Evolutionary conservation across 148 eudicot species (phyloP), one percentile per base, ranked within the genome.

Genomic region (Beta vulgaris): DNA sequence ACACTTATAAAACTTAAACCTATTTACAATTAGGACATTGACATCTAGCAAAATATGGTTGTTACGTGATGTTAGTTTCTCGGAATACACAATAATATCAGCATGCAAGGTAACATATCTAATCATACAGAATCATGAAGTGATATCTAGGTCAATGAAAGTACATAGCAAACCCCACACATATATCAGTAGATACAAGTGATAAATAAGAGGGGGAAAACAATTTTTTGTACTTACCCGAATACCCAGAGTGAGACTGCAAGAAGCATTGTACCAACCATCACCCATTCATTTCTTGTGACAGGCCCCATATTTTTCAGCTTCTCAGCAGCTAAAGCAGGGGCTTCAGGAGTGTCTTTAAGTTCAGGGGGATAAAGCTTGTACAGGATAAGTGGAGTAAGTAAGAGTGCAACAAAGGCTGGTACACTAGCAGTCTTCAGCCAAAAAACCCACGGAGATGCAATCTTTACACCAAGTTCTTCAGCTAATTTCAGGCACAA

Each of bases 271-370:
- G 98, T 93, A 73, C 81, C 97, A 79, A 93, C 82, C 98, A 93
- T 93, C 42, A 87, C 89, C 97, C 95, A 93, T 77, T 91, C 98
- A 84, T 91, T 91, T 68, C 78, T 87, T 11, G 97, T 91, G 80
- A 91, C 90, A 40, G 98, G 95, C 71, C 98, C 98, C 98, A 93
- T 91, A 65, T 58, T 82, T 75, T 87, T 87, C 64, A 93, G 80
- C 72, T 83, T 93, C 68, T 83, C 86, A 51, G 90, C 73, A 77
- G 97, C 98, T 88, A 87, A 82, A 59, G 90, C 95, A 79, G 98
- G 98, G 76, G 98, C 98, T 32, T 90, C 97, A 31, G 98, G 98
- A 43, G 98, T 93, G 78, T 93, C 98, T 77, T 91, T 93, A 23
- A 76, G 86, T 87, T 90, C 93, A 48, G 98, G 97, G 34, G 97